phyloP scores from a whole-genome alignment of 202 grass and related monocot genomes.

The Panicum virgatum region DNA sequence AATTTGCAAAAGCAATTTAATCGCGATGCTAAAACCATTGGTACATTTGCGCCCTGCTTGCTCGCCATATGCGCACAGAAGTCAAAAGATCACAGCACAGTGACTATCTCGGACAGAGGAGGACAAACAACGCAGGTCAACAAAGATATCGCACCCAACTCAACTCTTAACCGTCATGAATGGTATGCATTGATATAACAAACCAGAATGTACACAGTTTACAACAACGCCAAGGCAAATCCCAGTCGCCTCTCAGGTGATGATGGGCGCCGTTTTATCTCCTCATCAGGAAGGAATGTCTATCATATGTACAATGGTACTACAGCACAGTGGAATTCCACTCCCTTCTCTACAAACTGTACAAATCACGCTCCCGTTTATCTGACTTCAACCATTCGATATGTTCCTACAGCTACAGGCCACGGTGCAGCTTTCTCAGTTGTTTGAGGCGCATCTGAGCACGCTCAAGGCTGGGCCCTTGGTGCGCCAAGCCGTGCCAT shows the following conservation, averaged over 20 bases:
- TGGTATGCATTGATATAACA: background rate
- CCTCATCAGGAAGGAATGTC: constrained; percentile 27
- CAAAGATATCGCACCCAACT: background rate
- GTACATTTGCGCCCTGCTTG: too few species aligned
- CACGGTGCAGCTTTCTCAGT: constrained; percentile 44
- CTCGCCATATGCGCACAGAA: too few species aligned
- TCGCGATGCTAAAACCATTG: background rate
- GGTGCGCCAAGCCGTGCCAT: constrained; percentile 72
- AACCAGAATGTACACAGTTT: background rate
- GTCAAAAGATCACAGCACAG: background rate
- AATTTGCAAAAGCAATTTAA: background rate
- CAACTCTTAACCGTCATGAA: background rate
- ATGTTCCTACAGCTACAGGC: background rate
- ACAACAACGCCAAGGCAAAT: background rate
- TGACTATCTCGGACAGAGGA: background rate
- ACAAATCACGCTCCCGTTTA: background rate
- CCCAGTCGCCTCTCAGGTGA: background rate
- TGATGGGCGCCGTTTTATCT: constrained; percentile 10
- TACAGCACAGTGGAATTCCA: constrained; percentile 1
- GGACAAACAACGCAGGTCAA: background rate
- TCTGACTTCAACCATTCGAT: constrained; percentile 8
- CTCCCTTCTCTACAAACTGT: background rate
- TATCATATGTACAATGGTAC: background rate
- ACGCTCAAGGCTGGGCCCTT: constrained; percentile 50
- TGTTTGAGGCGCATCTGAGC: constrained; percentile 57